Evolutionary conservation across 2,329 filamentous ascomycete species (phyloP).

Genomic region (Chaetomiaceae sp.): DNA sequence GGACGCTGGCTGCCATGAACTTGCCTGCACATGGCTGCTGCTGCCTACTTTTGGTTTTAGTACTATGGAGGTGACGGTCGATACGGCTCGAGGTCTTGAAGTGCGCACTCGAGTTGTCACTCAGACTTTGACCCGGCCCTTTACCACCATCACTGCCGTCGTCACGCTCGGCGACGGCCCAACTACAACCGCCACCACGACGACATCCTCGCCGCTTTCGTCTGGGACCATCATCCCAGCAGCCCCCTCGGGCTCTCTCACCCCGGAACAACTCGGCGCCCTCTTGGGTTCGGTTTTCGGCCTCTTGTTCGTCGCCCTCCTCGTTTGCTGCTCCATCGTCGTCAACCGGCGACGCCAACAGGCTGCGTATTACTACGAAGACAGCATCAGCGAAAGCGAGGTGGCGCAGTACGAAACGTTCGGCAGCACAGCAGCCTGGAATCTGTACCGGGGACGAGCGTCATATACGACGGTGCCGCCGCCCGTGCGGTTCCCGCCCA

Average conservation of each 20-base stretch:
- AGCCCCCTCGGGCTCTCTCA: constrained; percentile 28
- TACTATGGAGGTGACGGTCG: neutral
- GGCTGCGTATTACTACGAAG: neutral
- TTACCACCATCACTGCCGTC: constrained; percentile 36
- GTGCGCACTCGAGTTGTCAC: constrained; percentile 31
- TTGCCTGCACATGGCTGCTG: no score
- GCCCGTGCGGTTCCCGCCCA: constrained; percentile 20
- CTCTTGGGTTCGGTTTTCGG: constrained; percentile 40
- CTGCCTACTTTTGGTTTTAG: neutral
- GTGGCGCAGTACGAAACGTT: neutral
- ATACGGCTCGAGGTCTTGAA: neutral
- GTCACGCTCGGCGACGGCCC: constrained; percentile 31
- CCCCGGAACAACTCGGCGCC: constrained; percentile 37
- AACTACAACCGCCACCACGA: constrained; percentile 17
- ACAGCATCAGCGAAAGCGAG: constrained; percentile 4
- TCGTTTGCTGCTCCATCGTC: constrained; percentile 28
- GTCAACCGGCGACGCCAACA: constrained; percentile 1
- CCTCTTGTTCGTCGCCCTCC: constrained; percentile 34
- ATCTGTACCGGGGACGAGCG: neutral
- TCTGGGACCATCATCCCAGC: neutral
- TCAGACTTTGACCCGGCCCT: constrained; percentile 34
- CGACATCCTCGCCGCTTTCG: no score
- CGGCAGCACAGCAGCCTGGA: neutral
- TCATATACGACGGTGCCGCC: constrained; percentile 18
- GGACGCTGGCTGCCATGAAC: neutral